Base-by-base conservation (phyloP, 345 rosid species). In the Eucalyptus fibrosa region DNA sequence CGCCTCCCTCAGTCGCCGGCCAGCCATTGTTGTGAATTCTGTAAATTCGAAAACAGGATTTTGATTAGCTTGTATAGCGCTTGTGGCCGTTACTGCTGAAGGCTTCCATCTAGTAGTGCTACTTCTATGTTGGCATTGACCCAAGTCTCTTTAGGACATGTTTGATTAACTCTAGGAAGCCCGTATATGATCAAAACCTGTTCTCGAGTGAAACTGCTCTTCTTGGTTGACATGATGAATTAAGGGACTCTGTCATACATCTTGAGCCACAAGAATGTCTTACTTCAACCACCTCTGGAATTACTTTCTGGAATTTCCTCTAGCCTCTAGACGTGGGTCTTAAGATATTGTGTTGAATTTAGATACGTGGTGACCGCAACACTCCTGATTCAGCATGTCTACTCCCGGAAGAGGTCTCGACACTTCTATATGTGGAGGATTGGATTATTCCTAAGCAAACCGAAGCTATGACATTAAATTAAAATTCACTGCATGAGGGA, bases 11-110 rank as follows among this genome's bases (percentile, higher is more conserved):
- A 94, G 90, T 87, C 94, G 80, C 83, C 96, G 90, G 45, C 96
- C 94, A 44, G 95, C 94, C 97, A 94, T 93, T 77, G 96, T 94
- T 15, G 95, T 94, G 89, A 94, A 92, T 91, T 95, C 96, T 95
- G 93, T 90, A 87, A 87, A 88, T 51, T 19, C 21, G 60, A 30
- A 50, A 50, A 80, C 42, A 19, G 34, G 24, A 65, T 87, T 32
- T 32, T 32, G 50, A 42, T 50, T 40, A 26, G 69, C 32, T 40
- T 4, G 7, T 28, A 17, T 19, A 42, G 19, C 0, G 4, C 65
- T 4, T 10, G 85, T 50, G 0, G 2, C 45, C 28, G 2, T 6
- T 21, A 77, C 83, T 6, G 45, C 83, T 77, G 7, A 37, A 77
- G 45, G 47, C 45, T 77, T 77, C 26, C 83, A 21, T 77, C 83